Evolutionary conservation across 305 asterid species (phyloP), one percentile per base, ranked within the genome.

Genomic region (Solanum hybrid): DNA sequence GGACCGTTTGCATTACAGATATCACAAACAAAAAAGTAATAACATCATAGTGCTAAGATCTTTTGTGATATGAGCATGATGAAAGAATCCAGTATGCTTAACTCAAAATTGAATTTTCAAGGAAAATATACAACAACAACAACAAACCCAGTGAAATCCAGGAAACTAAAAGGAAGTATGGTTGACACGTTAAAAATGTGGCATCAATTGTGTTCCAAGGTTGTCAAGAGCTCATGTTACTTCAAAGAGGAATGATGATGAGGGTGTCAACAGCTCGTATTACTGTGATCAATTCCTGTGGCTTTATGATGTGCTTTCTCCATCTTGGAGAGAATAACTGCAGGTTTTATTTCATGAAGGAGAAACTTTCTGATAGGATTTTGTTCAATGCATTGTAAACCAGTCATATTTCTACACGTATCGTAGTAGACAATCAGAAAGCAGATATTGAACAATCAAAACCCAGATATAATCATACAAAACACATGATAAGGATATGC

Each of bases 341-440:
- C 88, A 31, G 73, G 20, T 20, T 84, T 84, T 84, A 51, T 84
- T 84, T 84, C 88, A 51, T 84, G 88, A 51, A 84, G 76, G 45
- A 51, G 88, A 84, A 51, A 32, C 11, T 84, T 84, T 11, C 88
- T 31, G 41, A 51, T 15, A 51, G 76, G 41, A 84, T 84, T 45
- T 29, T 84, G 88, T 51, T 84, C 76, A 20, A 20, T 31, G 22
- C 32, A 84, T 51, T 4, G 41, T 31, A 84, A 84, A 84, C 41
- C 9, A 51, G 31, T 51, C 73, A 84, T 31, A 84, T 51, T 41
- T 84, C 41, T 51, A 29, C 76, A 31, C n/a, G 20, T 31, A 84
- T 20, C 77, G 5, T 57, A 51, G 88, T 84, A 31, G 76, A 57
- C 31, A 84, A 84, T 83, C 75, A 83, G 17, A 51, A 31, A 31